These are phyloP conservation scores for Russula sp. DNA, from an alignment of 768 basidiomycete species.

Conservation along the genomic window DNA sequence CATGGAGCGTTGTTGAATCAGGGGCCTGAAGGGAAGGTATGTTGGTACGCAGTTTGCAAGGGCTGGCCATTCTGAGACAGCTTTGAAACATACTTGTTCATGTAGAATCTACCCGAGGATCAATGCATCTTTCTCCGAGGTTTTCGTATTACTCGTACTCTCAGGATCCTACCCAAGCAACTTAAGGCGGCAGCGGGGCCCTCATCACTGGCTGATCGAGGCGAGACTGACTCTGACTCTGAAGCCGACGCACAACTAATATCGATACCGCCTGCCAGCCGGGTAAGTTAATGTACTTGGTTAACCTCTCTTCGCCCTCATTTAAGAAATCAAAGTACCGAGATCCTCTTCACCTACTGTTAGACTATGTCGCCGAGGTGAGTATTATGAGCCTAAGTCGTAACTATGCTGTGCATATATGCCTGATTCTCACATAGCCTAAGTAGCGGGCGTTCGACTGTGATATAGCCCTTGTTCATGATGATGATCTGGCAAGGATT, in stretches of 20 bases:
- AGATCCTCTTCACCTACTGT: not conserved
- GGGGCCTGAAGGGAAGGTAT: too few species aligned
- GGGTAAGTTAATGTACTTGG: not conserved
- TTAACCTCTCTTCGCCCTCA: not conserved
- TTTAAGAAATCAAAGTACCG: not conserved
- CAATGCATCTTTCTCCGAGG: not conserved
- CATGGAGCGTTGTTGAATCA: too few species aligned
- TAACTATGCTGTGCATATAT: not conserved
- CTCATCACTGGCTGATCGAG: not conserved
- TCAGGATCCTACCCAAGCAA: not conserved
- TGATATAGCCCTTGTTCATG: not conserved
- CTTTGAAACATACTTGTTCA: too few species aligned
- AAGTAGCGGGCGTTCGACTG: not conserved
- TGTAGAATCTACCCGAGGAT: not conserved
- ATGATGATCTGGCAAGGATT: not conserved
- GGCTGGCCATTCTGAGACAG: too few species aligned
- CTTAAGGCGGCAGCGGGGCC: not conserved
- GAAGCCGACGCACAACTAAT: not conserved
- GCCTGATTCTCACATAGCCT: not conserved
- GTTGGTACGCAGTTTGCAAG: too few species aligned
- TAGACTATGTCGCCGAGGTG: not conserved
- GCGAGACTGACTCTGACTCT: not conserved
- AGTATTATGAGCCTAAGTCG: not conserved
- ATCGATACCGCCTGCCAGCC: not conserved
- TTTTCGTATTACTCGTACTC: not conserved